Evolutionary conservation across 2,329 filamentous ascomycete genomes (phyloP), one percentile per base, ranked within the genome.

Genomic region (Cercospora brassicicola): DNA sequence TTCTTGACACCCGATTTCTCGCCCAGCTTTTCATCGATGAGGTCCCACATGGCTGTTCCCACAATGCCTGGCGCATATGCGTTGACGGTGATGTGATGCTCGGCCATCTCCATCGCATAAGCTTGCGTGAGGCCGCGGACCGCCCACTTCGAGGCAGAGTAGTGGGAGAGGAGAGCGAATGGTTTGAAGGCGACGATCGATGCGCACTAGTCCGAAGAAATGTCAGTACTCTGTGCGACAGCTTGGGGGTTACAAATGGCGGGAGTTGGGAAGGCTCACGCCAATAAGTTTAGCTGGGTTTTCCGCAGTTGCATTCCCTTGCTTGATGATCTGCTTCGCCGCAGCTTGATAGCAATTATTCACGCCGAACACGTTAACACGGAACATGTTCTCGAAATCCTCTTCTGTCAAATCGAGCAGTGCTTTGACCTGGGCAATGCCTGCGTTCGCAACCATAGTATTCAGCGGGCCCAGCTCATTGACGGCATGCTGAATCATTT

Each of bases 21-120:
- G 0, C 84, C 86, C 33, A 90, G 69, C 66, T 85, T 84, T 69
- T 86, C 84, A 68, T 91, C 89, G 64, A 91, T 90, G 2, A 87
- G 74, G 56, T 90, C 88, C 89, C 89, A 91, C 88, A 90, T 90
- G 0, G 82, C 81, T 0, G 88, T 90, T 0, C 85, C 87, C 0
- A 91, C 88, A 59, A 91, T 89, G 0, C 89, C 89, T 0, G 89
- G 89, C 0, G 87, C 88, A 73, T 90, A 91, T 0, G 85, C 84
- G 71, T 91, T 91, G 20, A 86, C 88, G 0, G 87, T 90, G 75
- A 91, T 91, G 67, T 86, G 82, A 74, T 91, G 84, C 57, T 79
- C 77, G 0, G 88, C 89, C 78, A 90, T 82, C 69, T 90, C 88
- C 83, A 89, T 87, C 0, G 89, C 89, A 70, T 89, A 89, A 0